A percentile compares a stretch with the other conserved stretches of the same genome.
Evolutionary conservation across 345 rosid genomes (phyloP).

Genomic region (Linum usitatissimum): DNA sequence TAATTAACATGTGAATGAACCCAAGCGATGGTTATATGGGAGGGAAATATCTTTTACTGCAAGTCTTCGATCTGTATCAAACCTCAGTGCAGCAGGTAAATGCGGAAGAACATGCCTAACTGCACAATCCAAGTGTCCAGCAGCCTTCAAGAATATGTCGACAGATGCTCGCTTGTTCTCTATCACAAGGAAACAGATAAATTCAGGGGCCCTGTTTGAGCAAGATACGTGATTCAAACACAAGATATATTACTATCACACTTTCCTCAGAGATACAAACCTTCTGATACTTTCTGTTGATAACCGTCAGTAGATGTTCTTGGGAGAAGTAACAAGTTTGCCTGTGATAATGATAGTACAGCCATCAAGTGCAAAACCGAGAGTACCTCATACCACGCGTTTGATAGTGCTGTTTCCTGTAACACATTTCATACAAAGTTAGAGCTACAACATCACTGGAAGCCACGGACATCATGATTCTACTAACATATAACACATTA

Average conservation of each 20-base stretch:
- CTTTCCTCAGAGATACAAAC: conserved; percentile 25
- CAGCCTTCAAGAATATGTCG: conserved; percentile 93
- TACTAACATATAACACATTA: neutral
- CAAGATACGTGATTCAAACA: neutral
- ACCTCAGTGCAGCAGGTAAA: conserved; percentile 68
- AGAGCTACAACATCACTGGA: conserved; percentile 2
- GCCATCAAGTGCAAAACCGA: conserved; percentile 98
- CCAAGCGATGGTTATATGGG: neutral
- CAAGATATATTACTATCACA: neutral
- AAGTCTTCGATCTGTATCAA: conserved; percentile 15
- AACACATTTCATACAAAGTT: conserved; percentile 13
- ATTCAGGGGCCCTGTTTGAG: neutral
- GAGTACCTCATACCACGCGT: conserved; percentile 92
- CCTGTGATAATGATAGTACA: conserved; percentile 75
- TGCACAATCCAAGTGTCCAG: conserved; percentile 93
- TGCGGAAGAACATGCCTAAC: conserved; percentile 85
- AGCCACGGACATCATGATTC: neutral
- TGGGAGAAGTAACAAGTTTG: conserved; percentile 86
- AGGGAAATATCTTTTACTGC: conserved; percentile 1
- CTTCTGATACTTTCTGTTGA: conserved; percentile 88
- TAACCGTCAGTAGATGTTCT: conserved; percentile 68
- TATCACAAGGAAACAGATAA: conserved; percentile 17
- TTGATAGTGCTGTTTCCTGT: conserved; percentile 85
- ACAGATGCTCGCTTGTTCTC: conserved; percentile 79
- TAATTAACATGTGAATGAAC: conserved; percentile 6